Base-by-base conservation (phyloP, 225 moss, liverwort and hornwort species). In the Bryoerythrophyllum caledonicum region DNA sequence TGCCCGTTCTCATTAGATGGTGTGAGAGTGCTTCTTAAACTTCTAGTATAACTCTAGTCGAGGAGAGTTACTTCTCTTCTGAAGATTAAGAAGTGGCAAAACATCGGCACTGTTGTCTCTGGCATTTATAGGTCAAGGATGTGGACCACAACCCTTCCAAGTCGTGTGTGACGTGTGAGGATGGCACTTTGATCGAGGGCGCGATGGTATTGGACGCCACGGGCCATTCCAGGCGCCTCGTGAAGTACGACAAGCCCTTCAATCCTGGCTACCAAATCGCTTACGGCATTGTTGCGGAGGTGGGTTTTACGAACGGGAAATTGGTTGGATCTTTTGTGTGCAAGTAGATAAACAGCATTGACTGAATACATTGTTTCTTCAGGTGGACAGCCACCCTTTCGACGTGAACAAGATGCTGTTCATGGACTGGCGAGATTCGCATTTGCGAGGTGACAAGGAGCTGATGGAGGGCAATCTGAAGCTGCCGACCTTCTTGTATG, bases 361-460 rank as follows among this genome's bases (percentile, higher is more conserved):
- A 24, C 67, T 16, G 21, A 20, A 14, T 20, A 52, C 48, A 49
- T 49, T 49, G 17, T 17, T 19, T 72, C n/a, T 30, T 63, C 78
- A 97, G 97, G 97, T 99, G 57, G 99, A 99, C 57, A 82, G 88
- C 65, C 99, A 99, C 82, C 99, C 99, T 15, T 99, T 99, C 71
- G 95, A 95, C 56, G 67, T 95, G 56, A 95, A 99, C 70, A 93
- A 95, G 73, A 99, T 99, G 99, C 76, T 99, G 1, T 99, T 99
- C 40, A 99, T 99, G 99, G 99, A 99, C 79, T 99, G 99, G 99
- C 89, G 99, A 80, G 99, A 99, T 69, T 95, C 99, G 5, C 99
- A 99, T 78, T 81, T 99, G 80, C 87, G 32, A 19, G 85, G 79
- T 28, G 77, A 83, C 53, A 89, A 90, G 56, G 81, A 61, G 58